These are phyloP conservation scores for Tetrapisispora fleetii DNA, from an alignment of 805 yeast species.

Conservation along the genomic window DNA sequence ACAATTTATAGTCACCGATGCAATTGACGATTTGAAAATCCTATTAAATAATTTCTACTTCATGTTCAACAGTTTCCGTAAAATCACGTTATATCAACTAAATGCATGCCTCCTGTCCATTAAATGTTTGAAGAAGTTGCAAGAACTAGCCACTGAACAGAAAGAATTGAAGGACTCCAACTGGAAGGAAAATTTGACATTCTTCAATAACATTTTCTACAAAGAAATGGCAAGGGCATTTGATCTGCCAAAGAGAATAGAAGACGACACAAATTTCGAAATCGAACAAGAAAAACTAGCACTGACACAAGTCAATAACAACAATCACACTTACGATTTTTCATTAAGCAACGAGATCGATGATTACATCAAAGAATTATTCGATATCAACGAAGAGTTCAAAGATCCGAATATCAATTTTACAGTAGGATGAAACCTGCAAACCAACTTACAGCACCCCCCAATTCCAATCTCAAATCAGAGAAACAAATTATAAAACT, in stretches of 20 bases:
- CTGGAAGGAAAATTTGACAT: slow-evolving; percentile 13
- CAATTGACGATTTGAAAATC: slow-evolving; percentile 22
- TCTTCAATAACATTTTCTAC: slow-evolving; percentile 20
- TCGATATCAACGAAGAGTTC: slow-evolving; percentile 8
- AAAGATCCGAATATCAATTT: neutral
- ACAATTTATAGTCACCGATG: slow-evolving; percentile 20
- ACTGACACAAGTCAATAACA: slow-evolving; percentile 21
- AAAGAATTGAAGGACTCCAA: slow-evolving; percentile 5
- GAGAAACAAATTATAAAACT: too few species aligned
- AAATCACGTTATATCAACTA: slow-evolving; percentile 25
- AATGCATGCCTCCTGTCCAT: slow-evolving; percentile 27
- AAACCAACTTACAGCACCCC: too few species aligned
- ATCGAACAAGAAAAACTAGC: slow-evolving; percentile 18
- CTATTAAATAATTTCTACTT: slow-evolving; percentile 21
- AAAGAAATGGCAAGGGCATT: slow-evolving; percentile 19
- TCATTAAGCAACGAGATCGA: slow-evolving; percentile 30
- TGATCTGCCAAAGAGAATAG: slow-evolving; percentile 16
- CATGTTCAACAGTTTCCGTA: slow-evolving; percentile 17
- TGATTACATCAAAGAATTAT: slow-evolving; percentile 27
- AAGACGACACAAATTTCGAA: slow-evolving; percentile 18
- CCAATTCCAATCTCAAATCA: too few species aligned
- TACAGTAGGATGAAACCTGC: neutral
- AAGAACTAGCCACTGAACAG: slow-evolving; percentile 4
- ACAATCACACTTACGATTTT: slow-evolving; percentile 26
- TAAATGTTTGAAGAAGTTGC: slow-evolving; percentile 19